Conservation (phyloP, 805 yeast genomes). For the Nakazawaea siamensis region DNA sequence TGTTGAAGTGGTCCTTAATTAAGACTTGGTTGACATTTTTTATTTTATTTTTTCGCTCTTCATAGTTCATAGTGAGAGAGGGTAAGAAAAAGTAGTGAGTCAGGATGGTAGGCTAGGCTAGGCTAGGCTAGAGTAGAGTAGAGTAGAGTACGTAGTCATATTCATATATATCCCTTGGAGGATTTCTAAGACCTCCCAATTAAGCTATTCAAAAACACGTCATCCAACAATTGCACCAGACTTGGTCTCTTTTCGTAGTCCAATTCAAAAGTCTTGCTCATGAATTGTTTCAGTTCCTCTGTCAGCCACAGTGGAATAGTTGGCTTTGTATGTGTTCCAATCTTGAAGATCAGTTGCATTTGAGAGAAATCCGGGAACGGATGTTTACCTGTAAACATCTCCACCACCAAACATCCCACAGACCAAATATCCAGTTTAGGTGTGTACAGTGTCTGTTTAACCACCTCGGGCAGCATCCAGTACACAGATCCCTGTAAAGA, state of each 20-base stretch:
- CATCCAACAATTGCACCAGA: conserved; percentile 61
- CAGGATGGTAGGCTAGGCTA: too few species aligned
- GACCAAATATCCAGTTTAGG: conserved; percentile 97
- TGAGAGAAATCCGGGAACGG: conserved; percentile 94
- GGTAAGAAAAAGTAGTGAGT: too few species aligned
- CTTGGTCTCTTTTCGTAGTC: conserved; percentile 69
- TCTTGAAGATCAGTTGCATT: conserved; percentile 94
- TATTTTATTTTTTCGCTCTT: too few species aligned
- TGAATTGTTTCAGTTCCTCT: conserved; percentile 57
- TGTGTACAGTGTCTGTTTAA: conserved; percentile 85
- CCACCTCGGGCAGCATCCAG: conserved; percentile 99
- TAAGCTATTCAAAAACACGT: conserved; percentile 48
- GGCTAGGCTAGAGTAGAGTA: too few species aligned
- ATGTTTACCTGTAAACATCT: conserved; percentile 93
- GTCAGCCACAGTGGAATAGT: conserved; percentile 70
- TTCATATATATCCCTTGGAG: too few species aligned
- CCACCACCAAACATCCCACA: conserved; percentile 87
- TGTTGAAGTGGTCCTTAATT: not conserved
- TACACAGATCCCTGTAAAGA: conserved; percentile 91
- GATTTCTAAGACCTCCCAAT: too few species aligned
- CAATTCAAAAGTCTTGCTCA: conserved; percentile 59
- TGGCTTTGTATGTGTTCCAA: conserved; percentile 82
- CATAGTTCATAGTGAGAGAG: too few species aligned
- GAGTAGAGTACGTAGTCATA: too few species aligned
- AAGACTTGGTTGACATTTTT: too few species aligned